phyloP scores from a whole-genome alignment of 495 filamentous ascomycete species.

The Staphylotrichum longicolle region DNA sequence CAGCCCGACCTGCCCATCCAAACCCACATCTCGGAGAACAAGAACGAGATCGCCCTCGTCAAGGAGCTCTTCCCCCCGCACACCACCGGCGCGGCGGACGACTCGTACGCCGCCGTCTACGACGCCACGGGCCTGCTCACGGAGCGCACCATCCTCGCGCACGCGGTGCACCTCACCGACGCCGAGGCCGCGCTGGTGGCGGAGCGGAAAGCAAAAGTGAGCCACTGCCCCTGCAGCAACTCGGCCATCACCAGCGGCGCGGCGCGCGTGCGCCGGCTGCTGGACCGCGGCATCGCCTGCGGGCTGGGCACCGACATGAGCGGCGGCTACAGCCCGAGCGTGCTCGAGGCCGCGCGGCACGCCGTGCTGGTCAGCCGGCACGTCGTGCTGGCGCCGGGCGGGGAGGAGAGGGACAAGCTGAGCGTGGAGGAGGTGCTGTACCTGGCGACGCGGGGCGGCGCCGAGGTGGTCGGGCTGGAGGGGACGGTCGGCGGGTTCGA shows the following conservation, averaged over 20 bases:
- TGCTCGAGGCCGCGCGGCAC: constrained; percentile 77
- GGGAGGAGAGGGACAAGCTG: constrained; percentile 54
- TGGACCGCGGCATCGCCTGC: constrained; percentile 72
- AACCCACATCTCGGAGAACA: constrained; percentile 91
- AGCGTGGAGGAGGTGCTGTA: constrained; percentile 85
- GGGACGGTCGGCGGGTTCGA: constrained; percentile 72
- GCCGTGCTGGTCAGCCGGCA: constrained; percentile 70
- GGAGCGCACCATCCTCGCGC: constrained; percentile 75
- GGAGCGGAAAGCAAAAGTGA: constrained; percentile 59
- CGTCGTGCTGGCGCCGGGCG: constrained; percentile 53
- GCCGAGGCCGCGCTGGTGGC: constrained; percentile 63
- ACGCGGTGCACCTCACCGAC: constrained; percentile 71
- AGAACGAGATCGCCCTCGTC: constrained; percentile 67
- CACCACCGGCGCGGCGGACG: constrained; percentile 33
- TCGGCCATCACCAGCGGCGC: constrained; percentile 71
- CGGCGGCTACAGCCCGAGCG: constrained; percentile 76
- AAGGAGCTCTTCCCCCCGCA: constrained; percentile 60
- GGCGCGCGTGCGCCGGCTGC: constrained; percentile 65
- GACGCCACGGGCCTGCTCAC: constrained; percentile 67
- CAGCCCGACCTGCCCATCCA: constrained; percentile 66
- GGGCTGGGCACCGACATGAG: constrained; percentile 88
- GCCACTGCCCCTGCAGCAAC: constrained; percentile 87
- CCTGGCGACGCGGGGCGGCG: constrained; percentile 78
- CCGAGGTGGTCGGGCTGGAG: constrained; percentile 68
- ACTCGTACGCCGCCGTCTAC: constrained; percentile 75